Base-by-base conservation (phyloP, 2,329 filamentous ascomycete species). In the Aspergillus sp. region DNA sequence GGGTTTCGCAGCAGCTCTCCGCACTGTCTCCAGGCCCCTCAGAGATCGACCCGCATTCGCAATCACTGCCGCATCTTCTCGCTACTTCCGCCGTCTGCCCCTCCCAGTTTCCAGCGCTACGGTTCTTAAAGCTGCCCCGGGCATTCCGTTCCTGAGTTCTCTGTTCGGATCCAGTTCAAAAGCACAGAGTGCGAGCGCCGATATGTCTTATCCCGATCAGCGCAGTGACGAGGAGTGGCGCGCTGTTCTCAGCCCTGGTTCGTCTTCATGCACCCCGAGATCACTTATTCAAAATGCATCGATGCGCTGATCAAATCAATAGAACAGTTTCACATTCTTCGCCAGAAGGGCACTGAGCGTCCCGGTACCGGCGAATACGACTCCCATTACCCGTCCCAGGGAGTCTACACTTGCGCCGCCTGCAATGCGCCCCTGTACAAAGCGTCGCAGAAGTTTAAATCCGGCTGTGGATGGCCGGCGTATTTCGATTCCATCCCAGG, bases 311-410 rank as follows among this genome's bases (percentile, higher is more conserved):
- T 29, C 25, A 29, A 29, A 29, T 3, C 11, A 32, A 50, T n/a
- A 96, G 93, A 97, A 67, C 94, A 99, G 81, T 99, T 97, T 79
- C 89, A 90, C 59, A 83, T 99, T 68, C 85, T 99, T 50, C 88
- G 94, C 58, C 78, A 95, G 71, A 93, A 97, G 72, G 94, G 92
- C 64, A 99, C 94, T 43, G 95, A 99, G 71, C 75, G 83, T 2
- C 84, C 93, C 14, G 86, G 84, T 61, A 86, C 87, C 5, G 92
- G 93, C 65, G 84, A 88, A 71, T 97, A 88, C 71, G 88, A 99
- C 78, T 91, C 93, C 71, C 91, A 97, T 78, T 82, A 86, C 69
- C 86, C 91, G 1, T 73, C 81, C 0, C 68, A 81, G 4, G 95
- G 94, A 52, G 83, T 91, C 50, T 99, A 97, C 77, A 86, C 81